Conservation (phyloP, 345 rosid genomes). For the Salix viminalis region DNA sequence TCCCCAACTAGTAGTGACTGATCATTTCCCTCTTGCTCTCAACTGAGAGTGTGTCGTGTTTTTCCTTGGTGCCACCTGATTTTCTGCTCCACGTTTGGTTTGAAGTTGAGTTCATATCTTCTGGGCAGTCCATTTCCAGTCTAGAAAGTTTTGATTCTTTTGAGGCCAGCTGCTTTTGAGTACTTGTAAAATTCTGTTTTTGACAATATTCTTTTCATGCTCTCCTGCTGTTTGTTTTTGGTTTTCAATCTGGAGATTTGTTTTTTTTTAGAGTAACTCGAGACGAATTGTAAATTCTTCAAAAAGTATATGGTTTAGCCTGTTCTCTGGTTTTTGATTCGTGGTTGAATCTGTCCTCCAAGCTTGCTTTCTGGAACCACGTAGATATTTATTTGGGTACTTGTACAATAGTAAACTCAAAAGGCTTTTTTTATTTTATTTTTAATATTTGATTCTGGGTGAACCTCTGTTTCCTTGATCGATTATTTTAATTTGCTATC, state of each 20-base stretch:
- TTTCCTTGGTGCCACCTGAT: slow-evolving; percentile 14
- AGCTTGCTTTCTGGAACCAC: background rate
- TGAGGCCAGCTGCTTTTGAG: background rate
- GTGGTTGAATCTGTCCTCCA: slow-evolving; percentile 8
- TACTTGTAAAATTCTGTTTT: background rate
- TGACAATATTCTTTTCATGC: background rate
- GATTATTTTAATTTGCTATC: background rate
- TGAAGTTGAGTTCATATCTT: background rate
- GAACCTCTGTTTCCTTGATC: background rate
- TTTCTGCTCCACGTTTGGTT: slow-evolving; percentile 15
- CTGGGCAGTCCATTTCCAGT: background rate
- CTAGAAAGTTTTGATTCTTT: slow-evolving; percentile 1
- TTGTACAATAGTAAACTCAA: background rate
- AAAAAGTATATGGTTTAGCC: background rate
- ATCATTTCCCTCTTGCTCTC: background rate
- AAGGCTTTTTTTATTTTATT: no score
- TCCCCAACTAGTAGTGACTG: background rate
- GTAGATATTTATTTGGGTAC: background rate
- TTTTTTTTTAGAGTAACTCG: slow-evolving; percentile 9
- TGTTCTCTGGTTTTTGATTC: background rate
- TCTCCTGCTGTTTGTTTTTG: slow-evolving; percentile 7
- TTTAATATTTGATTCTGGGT: background rate
- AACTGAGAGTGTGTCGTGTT: slow-evolving; percentile 11
- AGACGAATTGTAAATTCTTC: background rate
- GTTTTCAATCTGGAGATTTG: slow-evolving; percentile 12